These are phyloP conservation scores for Stachybotrys echinatus DNA, from an alignment of 2,329 filamentous ascomycete genomes.

Conservation along the genomic window DNA sequence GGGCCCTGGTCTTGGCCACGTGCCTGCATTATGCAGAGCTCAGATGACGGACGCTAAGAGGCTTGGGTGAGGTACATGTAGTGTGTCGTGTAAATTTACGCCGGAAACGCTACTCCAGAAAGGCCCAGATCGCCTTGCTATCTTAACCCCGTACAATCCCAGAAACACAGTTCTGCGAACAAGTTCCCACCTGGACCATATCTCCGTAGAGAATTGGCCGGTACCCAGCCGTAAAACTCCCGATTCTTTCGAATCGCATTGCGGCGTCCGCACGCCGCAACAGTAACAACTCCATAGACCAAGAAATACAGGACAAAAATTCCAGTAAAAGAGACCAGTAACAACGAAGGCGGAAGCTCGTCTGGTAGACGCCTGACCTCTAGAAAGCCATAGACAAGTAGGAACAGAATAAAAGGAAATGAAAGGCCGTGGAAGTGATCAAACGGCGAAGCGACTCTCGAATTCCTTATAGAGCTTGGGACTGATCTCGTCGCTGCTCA, in stretches of 20 bases:
- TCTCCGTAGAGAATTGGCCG: neutral
- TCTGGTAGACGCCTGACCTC: neutral
- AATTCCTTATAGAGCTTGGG: slow-evolving; percentile 85
- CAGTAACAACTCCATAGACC: neutral
- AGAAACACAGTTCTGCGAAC: neutral
- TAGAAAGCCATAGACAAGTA: no score
- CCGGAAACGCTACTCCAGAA: neutral
- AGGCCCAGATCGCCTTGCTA: neutral
- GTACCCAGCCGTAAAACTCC: neutral
- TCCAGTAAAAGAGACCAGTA: neutral
- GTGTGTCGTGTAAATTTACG: neutral
- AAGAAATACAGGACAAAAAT: neutral
- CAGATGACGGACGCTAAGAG: no score
- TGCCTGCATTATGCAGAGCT: no score
- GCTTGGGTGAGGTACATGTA: no score
- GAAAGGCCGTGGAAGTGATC: neutral
- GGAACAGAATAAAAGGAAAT: neutral
- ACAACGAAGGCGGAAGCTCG: neutral
- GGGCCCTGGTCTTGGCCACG: no score
- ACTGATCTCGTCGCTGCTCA: slow-evolving; percentile 91
- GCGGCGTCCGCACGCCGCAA: no score
- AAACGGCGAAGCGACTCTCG: slow-evolving; percentile 60
- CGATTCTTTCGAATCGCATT: neutral
- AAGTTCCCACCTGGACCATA: neutral
- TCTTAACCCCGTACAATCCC: neutral